Base-by-base conservation (phyloP, 345 rosid genomes). In the Cardamine resedifolia region DNA sequence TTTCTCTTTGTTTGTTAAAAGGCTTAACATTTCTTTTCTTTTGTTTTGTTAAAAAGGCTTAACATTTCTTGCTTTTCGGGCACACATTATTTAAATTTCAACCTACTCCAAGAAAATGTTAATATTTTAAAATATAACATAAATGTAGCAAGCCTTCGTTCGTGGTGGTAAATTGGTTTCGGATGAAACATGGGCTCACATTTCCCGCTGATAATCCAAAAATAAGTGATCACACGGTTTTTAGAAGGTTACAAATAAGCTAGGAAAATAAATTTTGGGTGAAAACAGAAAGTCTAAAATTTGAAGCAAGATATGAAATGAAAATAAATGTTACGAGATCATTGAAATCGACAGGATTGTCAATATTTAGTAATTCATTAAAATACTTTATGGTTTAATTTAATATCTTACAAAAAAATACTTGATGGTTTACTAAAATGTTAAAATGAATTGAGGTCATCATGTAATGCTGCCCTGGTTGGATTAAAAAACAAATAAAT, bases 371-470 rank as follows among this genome's bases (percentile, higher is more conserved):
- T n/a, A 47, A 16, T 18, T 47, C 51, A 47, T 8, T 18, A 23
- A 15, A 41, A 11, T 38, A 14, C 26, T 11, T 33, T 11, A 34
- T 12, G 19, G 64, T 58, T 34, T 11, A 34, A 36, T 38, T 11
- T 38, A 38, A 38, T 38, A 38, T 26, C 11, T 3, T 26, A 7
- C 30, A 14, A 20, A 11, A 31, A 7, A 39, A 16, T 21, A 21
- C 24, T 12, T 34, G 4, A 59, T 39, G 31, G 48, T 38, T 59
- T 12, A 36, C 2, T 6, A 6, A 36, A 15, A 14, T 41, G 20
- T 60, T 23, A 15, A 39, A 21, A 14, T 63, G n/a, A 62, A 62
- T 43, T 18, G 67, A 63, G 53, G 67, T 39, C 67, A 44, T 44
- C 53, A 63, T 44, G 67, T 62, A 62, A 61, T 27, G 53, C 24